Conservation (phyloP, 2,329 filamentous ascomycete genomes). For the Ophiostoma populinum region DNA sequence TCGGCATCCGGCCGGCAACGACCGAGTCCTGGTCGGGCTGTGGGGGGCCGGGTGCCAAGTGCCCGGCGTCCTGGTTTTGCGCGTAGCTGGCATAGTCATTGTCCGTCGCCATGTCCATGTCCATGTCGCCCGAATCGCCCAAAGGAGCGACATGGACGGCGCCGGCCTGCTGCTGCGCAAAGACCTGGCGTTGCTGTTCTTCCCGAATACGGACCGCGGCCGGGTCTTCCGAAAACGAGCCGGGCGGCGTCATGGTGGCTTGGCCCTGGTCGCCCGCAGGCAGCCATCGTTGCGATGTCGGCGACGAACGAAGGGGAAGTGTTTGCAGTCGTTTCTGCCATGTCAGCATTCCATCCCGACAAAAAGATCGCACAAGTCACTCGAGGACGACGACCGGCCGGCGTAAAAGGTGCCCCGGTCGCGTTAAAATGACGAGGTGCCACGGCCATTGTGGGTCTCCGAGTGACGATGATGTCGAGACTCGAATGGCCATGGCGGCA, state of each 20-base stretch:
- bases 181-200: constrained; percentile 3
- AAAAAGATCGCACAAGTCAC: too few species aligned
- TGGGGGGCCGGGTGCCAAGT: constrained; percentile 16
- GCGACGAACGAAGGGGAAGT: constrained; percentile 31
- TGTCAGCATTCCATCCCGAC: constrained; percentile 15
- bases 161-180: constrained; percentile 13
- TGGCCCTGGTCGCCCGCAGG: constrained; percentile 13
- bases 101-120: constrained; percentile 35
- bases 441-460: background rate
- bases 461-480: background rate
- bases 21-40: constrained; percentile 19
- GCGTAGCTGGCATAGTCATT: constrained; percentile 8
- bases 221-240: constrained; percentile 22
- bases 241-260: constrained; percentile 22
- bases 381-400: too few species aligned
- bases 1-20: constrained; percentile 33
- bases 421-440: background rate
- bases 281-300: constrained; percentile 20
- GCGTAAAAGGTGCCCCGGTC: too few species aligned
- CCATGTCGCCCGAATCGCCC: constrained; percentile 19
- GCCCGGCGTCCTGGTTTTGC: constrained; percentile 4
- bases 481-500: background rate
- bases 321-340: constrained; percentile 36
- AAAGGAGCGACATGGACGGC: constrained; percentile 4
- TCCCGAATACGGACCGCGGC: constrained; percentile 1